These are phyloP conservation scores for Biscogniauxia sp. DNA, from an alignment of 2,329 filamentous ascomycete genomes.

Conservation along the genomic window DNA sequence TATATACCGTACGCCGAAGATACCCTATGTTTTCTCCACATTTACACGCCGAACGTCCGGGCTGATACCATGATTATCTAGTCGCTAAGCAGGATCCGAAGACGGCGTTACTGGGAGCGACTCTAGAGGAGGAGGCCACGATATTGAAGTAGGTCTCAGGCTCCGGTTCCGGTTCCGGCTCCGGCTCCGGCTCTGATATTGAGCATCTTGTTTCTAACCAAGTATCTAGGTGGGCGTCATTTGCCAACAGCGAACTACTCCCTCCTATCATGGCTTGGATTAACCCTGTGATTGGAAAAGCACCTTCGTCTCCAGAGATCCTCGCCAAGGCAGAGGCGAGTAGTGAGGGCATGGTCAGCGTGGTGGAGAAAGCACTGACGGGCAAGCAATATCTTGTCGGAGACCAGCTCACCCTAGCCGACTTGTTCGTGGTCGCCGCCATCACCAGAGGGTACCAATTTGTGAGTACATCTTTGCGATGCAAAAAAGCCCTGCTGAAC, in stretches of 20 bases:
- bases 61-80: neutral
- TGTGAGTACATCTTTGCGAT: neutral
- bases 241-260: conserved; percentile 3
- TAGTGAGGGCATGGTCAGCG: conserved; percentile 2
- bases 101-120: neutral
- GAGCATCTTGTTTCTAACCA: neutral
- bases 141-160: conserved; percentile 1
- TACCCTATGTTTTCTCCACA: too few species aligned
- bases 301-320: conserved; percentile 2
- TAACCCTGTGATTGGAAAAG: neutral
- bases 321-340: conserved; percentile 1
- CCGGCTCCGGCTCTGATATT: neutral
- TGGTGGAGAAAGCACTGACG: conserved; percentile 1
- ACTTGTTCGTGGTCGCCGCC: conserved; percentile 4
- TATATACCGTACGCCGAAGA: neutral
- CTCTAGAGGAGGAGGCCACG: conserved; percentile 3
- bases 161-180: neutral
- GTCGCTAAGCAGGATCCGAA: conserved; percentile 3
- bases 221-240: conserved; percentile 1
- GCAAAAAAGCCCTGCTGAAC: neutral
- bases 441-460: conserved; percentile 2
- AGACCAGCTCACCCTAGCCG: conserved; percentile 1
- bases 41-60: too few species aligned
- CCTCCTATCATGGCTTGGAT: conserved; percentile 5
- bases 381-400: conserved; percentile 3